Evolutionary conservation across 305 asterid genomes (phyloP).

Genomic region (Fraxinus ornus): DNA sequence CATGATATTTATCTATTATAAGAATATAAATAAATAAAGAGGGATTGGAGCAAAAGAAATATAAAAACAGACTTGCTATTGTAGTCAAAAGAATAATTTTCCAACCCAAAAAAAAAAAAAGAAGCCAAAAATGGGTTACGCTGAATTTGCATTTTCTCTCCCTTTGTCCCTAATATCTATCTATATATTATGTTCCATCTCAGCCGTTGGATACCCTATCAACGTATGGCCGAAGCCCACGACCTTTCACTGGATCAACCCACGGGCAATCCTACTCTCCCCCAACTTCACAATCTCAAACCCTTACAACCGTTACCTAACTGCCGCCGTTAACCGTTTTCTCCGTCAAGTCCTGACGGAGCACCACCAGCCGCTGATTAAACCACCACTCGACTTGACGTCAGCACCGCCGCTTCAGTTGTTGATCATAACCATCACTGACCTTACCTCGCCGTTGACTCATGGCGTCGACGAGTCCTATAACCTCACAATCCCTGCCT

Average conservation of each 20-base stretch:
- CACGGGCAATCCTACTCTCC: no score
- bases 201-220: conserved; percentile 59
- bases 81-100: neutral
- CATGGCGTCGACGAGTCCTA: conserved; percentile 81
- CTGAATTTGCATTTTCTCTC: conserved; percentile 7
- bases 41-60: neutral
- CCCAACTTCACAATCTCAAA: no score
- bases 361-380: conserved; percentile 47
- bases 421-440: conserved; percentile 44
- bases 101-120: neutral
- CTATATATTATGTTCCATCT: conserved; percentile 18
- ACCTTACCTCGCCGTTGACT: conserved; percentile 37
- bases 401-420: conserved; percentile 38
- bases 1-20: no score
- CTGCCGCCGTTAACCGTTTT: conserved; percentile 64
- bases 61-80: neutral
- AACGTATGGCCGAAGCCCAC: conserved; percentile 27
- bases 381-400: conserved; percentile 50
- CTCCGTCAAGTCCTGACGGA: conserved; percentile 38
- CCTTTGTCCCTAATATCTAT: conserved; percentile 11
- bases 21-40: no score
- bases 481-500: conserved; percentile 40
- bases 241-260: no score
- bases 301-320: conserved; percentile 20
- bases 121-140: conserved; percentile 18